Evolutionary conservation across 2,329 filamentous ascomycete species (phyloP).

Genomic region (Elsinoe ampelina): DNA sequence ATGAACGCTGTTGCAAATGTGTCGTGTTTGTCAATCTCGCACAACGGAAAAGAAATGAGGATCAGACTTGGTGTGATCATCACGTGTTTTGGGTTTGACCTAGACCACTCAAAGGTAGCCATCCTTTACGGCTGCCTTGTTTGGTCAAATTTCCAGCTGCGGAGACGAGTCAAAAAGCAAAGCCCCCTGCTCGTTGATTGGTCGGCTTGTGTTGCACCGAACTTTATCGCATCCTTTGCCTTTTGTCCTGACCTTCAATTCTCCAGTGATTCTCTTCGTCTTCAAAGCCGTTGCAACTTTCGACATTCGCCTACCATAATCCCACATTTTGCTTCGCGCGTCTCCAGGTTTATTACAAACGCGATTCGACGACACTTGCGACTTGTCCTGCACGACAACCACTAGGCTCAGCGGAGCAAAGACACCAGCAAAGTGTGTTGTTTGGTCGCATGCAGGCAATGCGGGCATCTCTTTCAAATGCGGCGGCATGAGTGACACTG

Average conservation of each 20-base stretch:
- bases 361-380: not conserved
- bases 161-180: constrained; percentile 8
- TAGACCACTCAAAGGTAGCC: not conserved
- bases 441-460: constrained; percentile 9
- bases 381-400: not conserved
- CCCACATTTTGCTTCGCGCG: not conserved
- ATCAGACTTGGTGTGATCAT: constrained; percentile 1
- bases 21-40: constrained; percentile 3
- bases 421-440: not conserved
- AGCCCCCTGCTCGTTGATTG: constrained; percentile 6
- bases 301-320: constrained; percentile 3
- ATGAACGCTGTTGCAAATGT: not conserved
- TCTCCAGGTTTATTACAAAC: not conserved
- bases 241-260: constrained; percentile 9
- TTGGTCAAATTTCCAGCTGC: constrained; percentile 3
- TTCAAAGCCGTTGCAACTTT: constrained; percentile 2
- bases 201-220: not conserved
- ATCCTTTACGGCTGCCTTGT: not conserved
- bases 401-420: not conserved
- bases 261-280: not conserved
- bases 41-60: not conserved
- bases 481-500: constrained; percentile 10
- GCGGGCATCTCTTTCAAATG: not conserved
- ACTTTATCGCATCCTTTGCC: constrained; percentile 7
- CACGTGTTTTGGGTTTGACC: constrained; percentile 5